Evolutionary conservation across 257 asterid genomes (phyloP), one percentile per base, ranked within the genome.

Genomic region (Coffea canephora): DNA sequence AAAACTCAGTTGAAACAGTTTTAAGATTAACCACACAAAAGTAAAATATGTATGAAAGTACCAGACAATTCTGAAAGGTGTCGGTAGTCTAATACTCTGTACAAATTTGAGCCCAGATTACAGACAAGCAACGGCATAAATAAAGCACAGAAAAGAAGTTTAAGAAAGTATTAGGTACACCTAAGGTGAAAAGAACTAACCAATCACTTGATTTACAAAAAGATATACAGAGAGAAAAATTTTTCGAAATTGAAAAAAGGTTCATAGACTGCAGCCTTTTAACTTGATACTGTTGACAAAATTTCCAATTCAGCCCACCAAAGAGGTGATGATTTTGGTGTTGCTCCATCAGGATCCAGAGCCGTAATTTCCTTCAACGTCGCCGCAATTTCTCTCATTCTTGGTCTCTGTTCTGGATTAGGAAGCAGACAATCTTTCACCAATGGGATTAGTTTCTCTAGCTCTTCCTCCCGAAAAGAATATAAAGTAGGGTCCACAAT

Each of bases 401-500:
- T 78, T 54, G 89, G 93, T 72, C 97, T 86, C 74, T 71, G 75
- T 80, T 86, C 79, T 31, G 88, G 83, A 55, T 89, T 84, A 0
- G 87, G 88, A 78, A 71, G 62, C 4, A 88, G 87, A 66, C 98
- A 94, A 1, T 57, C 65, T 62, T 79, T 86, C 50, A 92, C 89
- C 83, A 94, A 82, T 48, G 39, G 83, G 50, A 89, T 85, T 54
- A 94, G 81, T 49, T 74, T 85, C 84, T 78, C 86, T 43, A 91
- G 81, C 81, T 94, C 91, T 59, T 89, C 93, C 54, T 77, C 87
- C 34, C 71, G 67, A 78, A 81, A 89, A 34, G 90, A 86, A 78
- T 72, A 81, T 82, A 94, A 78, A 67, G 91, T 90, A 3, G 96
- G 91, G 75, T 92, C 98, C 43, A 88, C 90, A 79, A 86, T 83